These are phyloP conservation scores for Paracoccidioides brasiliensis DNA, from an alignment of 2,329 filamentous ascomycete genomes.

Conservation along the genomic window DNA sequence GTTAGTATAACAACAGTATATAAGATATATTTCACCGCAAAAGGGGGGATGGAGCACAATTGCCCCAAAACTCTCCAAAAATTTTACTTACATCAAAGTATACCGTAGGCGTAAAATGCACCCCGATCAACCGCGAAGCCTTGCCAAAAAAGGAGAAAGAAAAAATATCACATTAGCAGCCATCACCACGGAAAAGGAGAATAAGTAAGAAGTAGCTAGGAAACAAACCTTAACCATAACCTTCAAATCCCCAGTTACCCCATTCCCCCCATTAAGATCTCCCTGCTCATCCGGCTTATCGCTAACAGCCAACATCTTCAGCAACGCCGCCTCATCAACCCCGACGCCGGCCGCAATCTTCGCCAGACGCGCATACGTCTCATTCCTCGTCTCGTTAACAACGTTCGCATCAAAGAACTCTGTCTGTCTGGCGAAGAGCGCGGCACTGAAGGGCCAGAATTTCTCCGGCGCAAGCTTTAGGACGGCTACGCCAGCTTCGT, in stretches of 20 bases:
- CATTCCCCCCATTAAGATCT: slow-evolving; percentile 62
- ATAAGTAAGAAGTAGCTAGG: background rate
- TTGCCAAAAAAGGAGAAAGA: background rate
- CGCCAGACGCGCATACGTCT: slow-evolving; percentile 68
- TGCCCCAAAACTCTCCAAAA: too few species aligned
- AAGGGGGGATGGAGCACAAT: too few species aligned
- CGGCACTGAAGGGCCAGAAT: slow-evolving; percentile 69
- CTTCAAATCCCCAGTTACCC: slow-evolving; percentile 75
- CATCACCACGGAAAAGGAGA: background rate
- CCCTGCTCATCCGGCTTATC: slow-evolving; percentile 32
- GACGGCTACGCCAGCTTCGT: slow-evolving; percentile 72
- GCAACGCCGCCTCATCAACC: slow-evolving; percentile 57
- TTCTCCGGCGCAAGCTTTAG: slow-evolving; percentile 53
- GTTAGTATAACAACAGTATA: background rate
- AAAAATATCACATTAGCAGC: background rate
- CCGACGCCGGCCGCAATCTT: slow-evolving; percentile 56
- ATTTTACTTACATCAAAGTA: slow-evolving; percentile 52
- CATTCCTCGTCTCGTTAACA: slow-evolving; percentile 71
- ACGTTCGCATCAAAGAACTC: slow-evolving; percentile 76
- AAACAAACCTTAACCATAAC: slow-evolving; percentile 53
- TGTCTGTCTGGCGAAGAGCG: slow-evolving; percentile 55
- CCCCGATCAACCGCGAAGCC: slow-evolving; percentile 49
- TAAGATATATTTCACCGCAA: too few species aligned
- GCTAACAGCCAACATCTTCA: slow-evolving; percentile 54
- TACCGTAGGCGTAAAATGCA: slow-evolving; percentile 86